Conservation (phyloP, 179 eudicot genomes). For the Silene vulgaris region DNA sequence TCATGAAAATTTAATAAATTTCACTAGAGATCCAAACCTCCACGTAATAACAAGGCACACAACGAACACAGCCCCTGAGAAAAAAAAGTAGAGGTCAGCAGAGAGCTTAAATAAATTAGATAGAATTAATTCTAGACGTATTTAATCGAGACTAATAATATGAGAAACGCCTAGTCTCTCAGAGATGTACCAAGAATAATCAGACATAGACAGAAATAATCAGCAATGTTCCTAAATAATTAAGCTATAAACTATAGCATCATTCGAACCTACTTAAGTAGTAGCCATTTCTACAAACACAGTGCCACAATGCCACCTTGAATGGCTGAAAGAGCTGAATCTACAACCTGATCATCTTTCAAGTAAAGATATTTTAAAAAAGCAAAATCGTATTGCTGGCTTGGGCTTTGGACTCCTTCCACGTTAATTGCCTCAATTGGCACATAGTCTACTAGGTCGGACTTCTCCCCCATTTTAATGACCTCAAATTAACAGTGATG, state of each 20-base stretch:
- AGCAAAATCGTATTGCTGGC: too few relatives aligned
- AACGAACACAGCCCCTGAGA: slow-evolving; percentile 84
- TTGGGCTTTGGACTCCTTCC: neutral
- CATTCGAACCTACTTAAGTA: neutral
- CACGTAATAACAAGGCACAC: slow-evolving; percentile 85
- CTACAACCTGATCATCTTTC: too few relatives aligned
- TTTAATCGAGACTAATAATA: neutral
- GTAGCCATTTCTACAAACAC: neutral
- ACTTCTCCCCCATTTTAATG: too few relatives aligned
- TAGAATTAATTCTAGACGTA: neutral
- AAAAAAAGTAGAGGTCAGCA: slow-evolving; percentile 16
- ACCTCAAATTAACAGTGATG: too few relatives aligned
- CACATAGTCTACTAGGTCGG: neutral
- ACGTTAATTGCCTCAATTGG: neutral
- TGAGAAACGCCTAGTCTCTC: neutral
- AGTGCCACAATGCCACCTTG: neutral
- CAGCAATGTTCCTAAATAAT: neutral
- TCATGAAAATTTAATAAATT: neutral
- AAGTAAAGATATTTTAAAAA: too few relatives aligned
- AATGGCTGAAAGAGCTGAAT: neutral
- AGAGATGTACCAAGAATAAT: slow-evolving; percentile 3
- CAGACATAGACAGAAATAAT: neutral
- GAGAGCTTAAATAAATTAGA: neutral
- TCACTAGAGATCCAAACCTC: slow-evolving; percentile 53
- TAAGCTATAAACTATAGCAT: neutral